These are phyloP conservation scores for Gypsophila paniculata DNA, from an alignment of 179 eudicot genomes.

Conservation along the genomic window DNA sequence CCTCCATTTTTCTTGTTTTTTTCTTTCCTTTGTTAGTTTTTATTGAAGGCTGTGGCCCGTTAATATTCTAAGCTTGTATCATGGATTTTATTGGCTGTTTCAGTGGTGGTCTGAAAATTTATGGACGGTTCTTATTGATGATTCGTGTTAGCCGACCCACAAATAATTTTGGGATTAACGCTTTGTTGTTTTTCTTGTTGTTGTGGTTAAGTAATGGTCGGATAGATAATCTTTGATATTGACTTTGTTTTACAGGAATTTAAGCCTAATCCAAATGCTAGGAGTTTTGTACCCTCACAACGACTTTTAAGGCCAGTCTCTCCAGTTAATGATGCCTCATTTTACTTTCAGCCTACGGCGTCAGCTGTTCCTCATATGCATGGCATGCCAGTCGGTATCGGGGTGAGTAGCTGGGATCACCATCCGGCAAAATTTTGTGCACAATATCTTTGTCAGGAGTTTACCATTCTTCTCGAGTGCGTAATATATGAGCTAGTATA, in stretches of 20 bases:
- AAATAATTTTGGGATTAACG: too few relatives aligned
- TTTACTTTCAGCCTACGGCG: constrained; percentile 54
- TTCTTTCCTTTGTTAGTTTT: neutral
- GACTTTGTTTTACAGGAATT: constrained; percentile 59
- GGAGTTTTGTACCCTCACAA: constrained; percentile 63
- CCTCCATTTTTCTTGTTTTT: neutral
- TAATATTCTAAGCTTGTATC: neutral
- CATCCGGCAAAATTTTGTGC: neutral
- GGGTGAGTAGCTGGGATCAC: constrained; percentile 55
- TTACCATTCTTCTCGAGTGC: neutral
- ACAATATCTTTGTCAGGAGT: neutral
- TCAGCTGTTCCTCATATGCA: constrained; percentile 59
- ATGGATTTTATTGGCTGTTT: too few relatives aligned
- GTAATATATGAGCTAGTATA: neutral
- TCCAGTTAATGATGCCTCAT: constrained; percentile 72
- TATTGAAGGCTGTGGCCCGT: neutral
- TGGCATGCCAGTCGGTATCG: constrained; percentile 79
- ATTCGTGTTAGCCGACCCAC: too few relatives aligned
- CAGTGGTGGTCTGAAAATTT: too few relatives aligned
- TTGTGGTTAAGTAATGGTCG: too few relatives aligned
- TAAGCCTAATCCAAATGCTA: constrained; percentile 75
- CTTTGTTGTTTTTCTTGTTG: too few relatives aligned
- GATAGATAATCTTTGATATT: neutral
- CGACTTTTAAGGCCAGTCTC: constrained; percentile 68
- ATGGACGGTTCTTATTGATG: too few relatives aligned